A percentile compares a stretch with the other conserved stretches of the same genome.
These are phyloP conservation scores for Globisporangium paroecandrum DNA, from an alignment of 352 stramenopile genomes.

Conservation along the genomic window DNA sequence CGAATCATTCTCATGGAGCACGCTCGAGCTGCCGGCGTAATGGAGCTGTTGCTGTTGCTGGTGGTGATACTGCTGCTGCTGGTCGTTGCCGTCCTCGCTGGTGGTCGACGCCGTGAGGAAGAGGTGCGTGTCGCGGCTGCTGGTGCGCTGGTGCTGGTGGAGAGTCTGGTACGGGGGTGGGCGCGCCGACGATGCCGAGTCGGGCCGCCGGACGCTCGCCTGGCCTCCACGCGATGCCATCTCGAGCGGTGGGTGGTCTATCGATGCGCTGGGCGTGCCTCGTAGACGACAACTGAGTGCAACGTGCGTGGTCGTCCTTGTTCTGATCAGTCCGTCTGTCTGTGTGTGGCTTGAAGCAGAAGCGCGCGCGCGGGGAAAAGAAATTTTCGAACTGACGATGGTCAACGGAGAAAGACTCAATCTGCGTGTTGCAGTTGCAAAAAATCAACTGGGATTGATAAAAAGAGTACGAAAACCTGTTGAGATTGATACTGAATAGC, in stretches of 20 bases:
- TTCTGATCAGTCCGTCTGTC: background rate
- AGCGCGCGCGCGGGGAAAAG: background rate
- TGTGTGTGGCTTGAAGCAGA: background rate
- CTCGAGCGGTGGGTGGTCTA: background rate
- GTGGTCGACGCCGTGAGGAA: conserved; percentile 6
- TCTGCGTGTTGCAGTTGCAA: background rate
- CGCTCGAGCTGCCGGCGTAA: background rate
- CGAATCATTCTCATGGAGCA: conserved; percentile 4
- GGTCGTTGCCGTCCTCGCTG: conserved; percentile 6
- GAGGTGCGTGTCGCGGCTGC: conserved; percentile 10
- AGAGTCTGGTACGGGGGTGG: background rate
- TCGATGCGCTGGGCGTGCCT: background rate
- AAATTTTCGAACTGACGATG: conserved; percentile 3
- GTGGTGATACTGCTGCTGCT: background rate
- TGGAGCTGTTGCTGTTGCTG: conserved; percentile 4
- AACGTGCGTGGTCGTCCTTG: background rate
- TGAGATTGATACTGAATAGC: background rate
- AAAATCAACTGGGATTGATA: background rate
- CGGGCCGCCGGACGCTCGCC: conserved; percentile 14
- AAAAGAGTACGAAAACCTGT: background rate
- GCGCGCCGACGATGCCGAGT: background rate
- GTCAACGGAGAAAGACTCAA: background rate
- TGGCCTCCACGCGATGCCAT: conserved; percentile 12
- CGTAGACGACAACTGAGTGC: background rate
- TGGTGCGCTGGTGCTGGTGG: conserved; percentile 9